Conservation (phyloP, 495 filamentous ascomycete species). For the Hypoxylon fragiforme region DNA sequence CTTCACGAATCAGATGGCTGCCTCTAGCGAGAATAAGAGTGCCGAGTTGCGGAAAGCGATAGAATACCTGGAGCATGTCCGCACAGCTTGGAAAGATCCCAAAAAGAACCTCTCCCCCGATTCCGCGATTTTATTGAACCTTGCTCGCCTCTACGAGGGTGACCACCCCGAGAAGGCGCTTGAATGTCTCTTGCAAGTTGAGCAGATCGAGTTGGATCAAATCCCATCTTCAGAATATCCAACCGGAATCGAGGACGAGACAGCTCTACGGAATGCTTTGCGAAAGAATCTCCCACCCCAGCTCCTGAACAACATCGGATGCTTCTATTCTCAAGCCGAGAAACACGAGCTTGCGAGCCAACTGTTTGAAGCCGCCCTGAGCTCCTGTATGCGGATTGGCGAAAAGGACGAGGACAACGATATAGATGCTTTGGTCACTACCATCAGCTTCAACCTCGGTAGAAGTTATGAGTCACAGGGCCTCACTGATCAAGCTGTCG, state of each 20-base stretch:
- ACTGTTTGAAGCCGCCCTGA: slow-evolving; percentile 84
- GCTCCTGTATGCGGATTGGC: slow-evolving; percentile 76
- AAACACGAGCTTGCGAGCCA: slow-evolving; percentile 79
- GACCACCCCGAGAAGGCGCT: slow-evolving; percentile 87
- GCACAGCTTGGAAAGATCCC: slow-evolving; percentile 84
- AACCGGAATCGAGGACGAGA: slow-evolving; percentile 62
- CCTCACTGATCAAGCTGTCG: slow-evolving; percentile 77
- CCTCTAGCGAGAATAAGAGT: slow-evolving; percentile 83
- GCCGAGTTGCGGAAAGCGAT: slow-evolving; percentile 82
- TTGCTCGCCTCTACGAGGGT: slow-evolving; percentile 85
- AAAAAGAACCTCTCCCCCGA: slow-evolving; percentile 80
- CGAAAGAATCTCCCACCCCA: slow-evolving; percentile 82
- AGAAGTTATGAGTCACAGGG: slow-evolving; percentile 89
- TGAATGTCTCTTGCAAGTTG: slow-evolving; percentile 85
- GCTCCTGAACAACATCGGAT: slow-evolving; percentile 94
- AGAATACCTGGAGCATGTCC: slow-evolving; percentile 75
- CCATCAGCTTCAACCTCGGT: slow-evolving; percentile 94
- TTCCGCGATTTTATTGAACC: slow-evolving; percentile 85
- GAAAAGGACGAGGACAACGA: slow-evolving; percentile 71
- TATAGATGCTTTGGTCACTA: slow-evolving; percentile 86
- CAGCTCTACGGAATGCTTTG: slow-evolving; percentile 60
- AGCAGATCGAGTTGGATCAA: slow-evolving; percentile 79
- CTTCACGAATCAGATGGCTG: slow-evolving; percentile 71
- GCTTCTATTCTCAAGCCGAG: slow-evolving; percentile 87
- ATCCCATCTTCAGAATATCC: slow-evolving; percentile 69